Conservation (phyloP, 352 stramenopile species). For the Phytophthora sp. region DNA sequence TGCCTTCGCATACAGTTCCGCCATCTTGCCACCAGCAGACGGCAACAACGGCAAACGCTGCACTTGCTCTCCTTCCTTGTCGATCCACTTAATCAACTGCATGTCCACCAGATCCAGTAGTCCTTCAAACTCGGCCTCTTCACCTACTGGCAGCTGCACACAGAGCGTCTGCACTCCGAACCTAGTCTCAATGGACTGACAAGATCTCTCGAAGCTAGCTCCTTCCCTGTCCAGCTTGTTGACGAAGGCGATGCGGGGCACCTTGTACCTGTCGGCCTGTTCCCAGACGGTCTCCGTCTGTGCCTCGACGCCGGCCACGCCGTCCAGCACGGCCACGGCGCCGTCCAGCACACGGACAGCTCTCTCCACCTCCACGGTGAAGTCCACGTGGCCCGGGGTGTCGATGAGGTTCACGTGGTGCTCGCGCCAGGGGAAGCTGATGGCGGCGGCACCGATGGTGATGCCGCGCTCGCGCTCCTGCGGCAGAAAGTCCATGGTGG, state of each 20-base stretch:
- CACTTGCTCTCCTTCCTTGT: constrained; percentile 63
- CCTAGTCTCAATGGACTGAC: constrained; percentile 68
- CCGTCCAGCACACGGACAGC: constrained; percentile 97
- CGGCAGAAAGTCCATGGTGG: constrained; percentile 85
- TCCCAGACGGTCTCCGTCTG: constrained; percentile 90
- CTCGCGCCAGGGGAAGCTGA: constrained; percentile 95
- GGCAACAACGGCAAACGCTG: constrained; percentile 58
- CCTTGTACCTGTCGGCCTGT: constrained; percentile 73
- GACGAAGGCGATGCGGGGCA: constrained; percentile 95
- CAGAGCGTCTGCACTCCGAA: constrained; percentile 68
- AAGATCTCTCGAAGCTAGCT: constrained; percentile 93
- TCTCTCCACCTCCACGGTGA: constrained; percentile 98
- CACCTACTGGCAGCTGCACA: constrained; percentile 69
- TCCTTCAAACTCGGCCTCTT: constrained; percentile 68
- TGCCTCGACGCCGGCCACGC: constrained; percentile 96
- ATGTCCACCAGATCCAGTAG: constrained; percentile 74
- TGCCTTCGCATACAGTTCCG: constrained; percentile 51
- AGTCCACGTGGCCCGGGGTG: constrained; percentile 98
- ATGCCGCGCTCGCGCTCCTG: constrained; percentile 98
- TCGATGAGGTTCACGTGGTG: constrained; percentile 98
- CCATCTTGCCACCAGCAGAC: constrained; percentile 50
- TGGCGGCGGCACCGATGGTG: constrained; percentile 97
- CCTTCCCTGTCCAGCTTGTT: constrained; percentile 98
- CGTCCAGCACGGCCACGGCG: constrained; percentile 97
- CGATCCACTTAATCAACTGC: constrained; percentile 68